Percentiles rank a stretch among this genome's conserved stretches.
phyloP scores from a whole-genome alignment of 805 yeast genomes.

The Metschnikowia drakensbergensis region DNA sequence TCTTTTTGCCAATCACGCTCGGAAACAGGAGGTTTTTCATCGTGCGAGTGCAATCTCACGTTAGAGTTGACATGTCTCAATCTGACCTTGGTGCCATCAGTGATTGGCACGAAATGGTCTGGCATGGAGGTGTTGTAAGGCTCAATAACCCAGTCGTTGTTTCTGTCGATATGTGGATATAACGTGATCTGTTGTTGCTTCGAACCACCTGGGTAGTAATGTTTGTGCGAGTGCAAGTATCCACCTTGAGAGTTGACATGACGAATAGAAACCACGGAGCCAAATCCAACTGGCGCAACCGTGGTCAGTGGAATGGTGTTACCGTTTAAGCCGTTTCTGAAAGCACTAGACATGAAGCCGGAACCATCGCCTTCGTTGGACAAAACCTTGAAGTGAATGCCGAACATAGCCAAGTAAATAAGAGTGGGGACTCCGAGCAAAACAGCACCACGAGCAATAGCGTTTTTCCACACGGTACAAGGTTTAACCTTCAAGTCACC shows the following conservation, averaged over 20 bases:
- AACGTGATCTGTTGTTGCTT: slow-evolving; percentile 80
- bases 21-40: slow-evolving; percentile 73
- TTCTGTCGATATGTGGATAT: slow-evolving; percentile 72
- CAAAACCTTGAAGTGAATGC: slow-evolving; percentile 59
- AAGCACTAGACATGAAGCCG: slow-evolving; percentile 68
- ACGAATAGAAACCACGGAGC: slow-evolving; percentile 62
- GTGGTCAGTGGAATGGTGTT: slow-evolving; percentile 58
- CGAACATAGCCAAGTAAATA: slow-evolving; percentile 56
- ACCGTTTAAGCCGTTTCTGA: slow-evolving; percentile 60
- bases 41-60: slow-evolving; percentile 78
- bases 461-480: slow-evolving; percentile 42
- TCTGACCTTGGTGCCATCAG: slow-evolving; percentile 68
- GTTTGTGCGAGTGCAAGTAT: slow-evolving; percentile 77
- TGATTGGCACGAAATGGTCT: slow-evolving; percentile 58
- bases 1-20: slow-evolving; percentile 84
- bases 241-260: slow-evolving; percentile 74
- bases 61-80: slow-evolving; percentile 54
- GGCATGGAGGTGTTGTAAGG: slow-evolving; percentile 57
- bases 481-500: slow-evolving; percentile 63
- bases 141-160: slow-evolving; percentile 71
- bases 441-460: slow-evolving; percentile 47
- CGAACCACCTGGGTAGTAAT: slow-evolving; percentile 71
- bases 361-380: slow-evolving; percentile 65
- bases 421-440: slow-evolving; percentile 57
- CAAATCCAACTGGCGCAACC: slow-evolving; percentile 66